Evolutionary conservation across 345 rosid genomes (phyloP).

Genomic region (Brassica nigra): DNA sequence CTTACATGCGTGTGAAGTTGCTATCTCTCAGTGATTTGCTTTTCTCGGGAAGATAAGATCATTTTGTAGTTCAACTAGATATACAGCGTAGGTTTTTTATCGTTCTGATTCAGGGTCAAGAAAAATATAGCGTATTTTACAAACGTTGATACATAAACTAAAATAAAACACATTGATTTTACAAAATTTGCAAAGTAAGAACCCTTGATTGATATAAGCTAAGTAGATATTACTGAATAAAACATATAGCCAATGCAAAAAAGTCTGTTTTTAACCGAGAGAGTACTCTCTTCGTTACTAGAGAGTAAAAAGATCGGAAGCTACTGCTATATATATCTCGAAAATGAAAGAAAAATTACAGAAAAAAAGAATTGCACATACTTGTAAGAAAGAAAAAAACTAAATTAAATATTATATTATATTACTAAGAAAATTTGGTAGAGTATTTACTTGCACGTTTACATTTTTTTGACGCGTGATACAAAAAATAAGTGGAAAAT

Average conservation of each 20-base stretch:
- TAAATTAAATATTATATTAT: too few species aligned
- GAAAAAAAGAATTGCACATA: neutral
- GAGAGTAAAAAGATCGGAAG: neutral
- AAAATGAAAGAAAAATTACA: neutral
- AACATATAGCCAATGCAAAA: neutral
- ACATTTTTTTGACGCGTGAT: neutral
- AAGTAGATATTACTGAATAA: neutral
- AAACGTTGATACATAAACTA: neutral
- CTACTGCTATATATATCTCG: neutral
- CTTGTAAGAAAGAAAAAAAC: neutral
- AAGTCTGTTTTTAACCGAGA: neutral
- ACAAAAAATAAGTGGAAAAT: neutral
- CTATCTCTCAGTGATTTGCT: neutral
- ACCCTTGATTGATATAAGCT: neutral
- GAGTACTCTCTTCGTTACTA: neutral
- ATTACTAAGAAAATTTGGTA: neutral
- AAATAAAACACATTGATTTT: neutral
- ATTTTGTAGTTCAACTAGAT: too few species aligned
- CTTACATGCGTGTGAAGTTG: slow-evolving; percentile 18
- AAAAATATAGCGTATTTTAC: neutral
- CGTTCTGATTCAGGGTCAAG: neutral
- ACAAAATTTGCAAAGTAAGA: neutral
- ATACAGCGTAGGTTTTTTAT: neutral
- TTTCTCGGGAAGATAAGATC: neutral
- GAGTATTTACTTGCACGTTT: neutral